Evolutionary conservation across 2,329 filamentous ascomycete species (phyloP).

Genomic region (Aspergillus glaucus): DNA sequence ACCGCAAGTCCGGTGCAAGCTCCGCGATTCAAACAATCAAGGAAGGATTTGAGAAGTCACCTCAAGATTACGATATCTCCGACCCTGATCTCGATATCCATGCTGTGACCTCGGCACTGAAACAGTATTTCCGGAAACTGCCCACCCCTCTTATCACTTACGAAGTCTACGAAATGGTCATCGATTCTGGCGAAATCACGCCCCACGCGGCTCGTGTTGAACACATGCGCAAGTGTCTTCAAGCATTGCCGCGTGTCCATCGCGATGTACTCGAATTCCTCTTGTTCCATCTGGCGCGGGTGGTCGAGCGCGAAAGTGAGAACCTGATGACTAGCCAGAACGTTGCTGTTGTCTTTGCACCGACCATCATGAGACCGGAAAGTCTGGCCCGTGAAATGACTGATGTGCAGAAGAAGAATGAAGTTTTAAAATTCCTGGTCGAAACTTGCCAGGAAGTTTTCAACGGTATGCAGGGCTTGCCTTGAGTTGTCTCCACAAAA

Average conservation of each 20-base stretch:
- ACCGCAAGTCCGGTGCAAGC: conserved; percentile 91
- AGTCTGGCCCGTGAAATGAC: conserved; percentile 91
- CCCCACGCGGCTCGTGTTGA: conserved; percentile 62
- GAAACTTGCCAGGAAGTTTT: conserved; percentile 85
- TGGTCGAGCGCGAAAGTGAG: conserved; percentile 73
- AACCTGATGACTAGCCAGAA: conserved; percentile 98
- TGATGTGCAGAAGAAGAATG: conserved; percentile 89
- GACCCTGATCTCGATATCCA: conserved; percentile 93
- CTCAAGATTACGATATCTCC: conserved; percentile 78
- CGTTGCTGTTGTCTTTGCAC: conserved; percentile 91
- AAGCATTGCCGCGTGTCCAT: conserved; percentile 74
- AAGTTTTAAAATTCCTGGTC: conserved; percentile 85
- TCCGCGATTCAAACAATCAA: conserved; percentile 86
- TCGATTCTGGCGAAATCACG: conserved; percentile 62
- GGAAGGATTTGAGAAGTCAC: conserved; percentile 78
- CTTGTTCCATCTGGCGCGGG: conserved; percentile 84
- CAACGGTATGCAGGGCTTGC: conserved; percentile 32
- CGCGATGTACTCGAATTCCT: conserved; percentile 87
- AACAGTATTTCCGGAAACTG: conserved; percentile 94
- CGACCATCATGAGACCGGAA: conserved; percentile 89
- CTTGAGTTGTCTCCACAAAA: neutral
- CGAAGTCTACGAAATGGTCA: conserved; percentile 80
- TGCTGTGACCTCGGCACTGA: conserved; percentile 87
- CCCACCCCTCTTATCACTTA: conserved; percentile 85
- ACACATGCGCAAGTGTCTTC: conserved; percentile 67